Evolutionary conservation across 1,284 basidiomycete genomes (phyloP).

Genomic region (Polyporus tsugae): DNA sequence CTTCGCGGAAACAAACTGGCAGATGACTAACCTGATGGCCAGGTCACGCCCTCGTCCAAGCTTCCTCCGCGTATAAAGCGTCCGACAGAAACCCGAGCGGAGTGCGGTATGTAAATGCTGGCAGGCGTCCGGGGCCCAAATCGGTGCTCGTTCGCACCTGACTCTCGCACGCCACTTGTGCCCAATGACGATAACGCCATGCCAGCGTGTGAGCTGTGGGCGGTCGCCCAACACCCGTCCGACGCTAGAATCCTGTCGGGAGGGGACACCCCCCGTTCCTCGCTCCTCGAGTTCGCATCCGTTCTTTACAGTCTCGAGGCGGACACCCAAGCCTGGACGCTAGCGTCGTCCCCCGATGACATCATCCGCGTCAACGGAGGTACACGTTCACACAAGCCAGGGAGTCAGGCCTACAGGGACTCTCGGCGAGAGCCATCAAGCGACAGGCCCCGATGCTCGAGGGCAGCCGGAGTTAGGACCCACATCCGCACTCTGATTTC

Average conservation of each 20-base stretch:
- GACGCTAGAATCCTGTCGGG: constrained; percentile 18
- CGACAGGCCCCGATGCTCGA: neutral
- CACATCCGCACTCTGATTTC: neutral
- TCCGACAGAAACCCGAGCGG: constrained; percentile 20
- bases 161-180: constrained; percentile 12
- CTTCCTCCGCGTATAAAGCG: neutral
- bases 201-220: constrained; percentile 8
- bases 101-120: neutral
- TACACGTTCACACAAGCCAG: neutral
- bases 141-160: neutral
- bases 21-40: constrained; percentile 10
- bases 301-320: neutral
- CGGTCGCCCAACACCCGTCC: neutral
- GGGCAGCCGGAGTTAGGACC: neutral
- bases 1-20: constrained; percentile 21
- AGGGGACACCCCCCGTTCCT: neutral
- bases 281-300: constrained; percentile 7
- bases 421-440: too few species aligned
- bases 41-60: constrained; percentile 13
- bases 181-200: constrained; percentile 13
- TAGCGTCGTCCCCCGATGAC: neutral
- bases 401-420: too few species aligned
- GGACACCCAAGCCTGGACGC: neutral
- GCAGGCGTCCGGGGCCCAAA: neutral
- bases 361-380: neutral